Evolutionary conservation across 129 eudicot species (phyloP).

Genomic region (Ambrosia trifida): DNA sequence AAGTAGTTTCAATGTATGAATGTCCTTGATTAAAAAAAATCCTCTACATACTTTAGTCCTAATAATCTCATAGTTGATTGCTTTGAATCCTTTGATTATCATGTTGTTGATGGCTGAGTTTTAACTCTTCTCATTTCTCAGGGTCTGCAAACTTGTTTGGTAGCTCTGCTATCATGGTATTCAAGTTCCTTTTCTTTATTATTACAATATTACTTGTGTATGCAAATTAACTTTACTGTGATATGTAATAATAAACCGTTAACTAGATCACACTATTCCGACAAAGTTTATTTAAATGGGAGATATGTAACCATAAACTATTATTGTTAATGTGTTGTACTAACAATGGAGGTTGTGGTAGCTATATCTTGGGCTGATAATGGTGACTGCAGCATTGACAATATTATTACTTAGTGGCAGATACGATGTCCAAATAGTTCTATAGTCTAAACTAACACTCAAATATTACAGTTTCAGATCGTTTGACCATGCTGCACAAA

Average conservation of each 20-base stretch:
- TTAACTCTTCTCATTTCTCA: constrained; percentile 39
- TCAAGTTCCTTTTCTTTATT: constrained; percentile 17
- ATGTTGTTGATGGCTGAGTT: constrained; percentile 20
- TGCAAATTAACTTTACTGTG: constrained; percentile 10
- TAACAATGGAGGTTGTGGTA: not conserved
- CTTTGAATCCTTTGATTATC: constrained; percentile 19
- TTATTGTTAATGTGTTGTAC: not conserved
- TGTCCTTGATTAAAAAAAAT: not conserved
- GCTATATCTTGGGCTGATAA: not conserved
- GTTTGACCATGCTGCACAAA: constrained; percentile 76
- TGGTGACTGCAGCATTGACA: not conserved
- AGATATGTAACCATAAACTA: not conserved
- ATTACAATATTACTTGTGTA: not conserved
- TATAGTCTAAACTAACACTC: constrained; percentile 37
- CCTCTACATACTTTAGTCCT: not conserved
- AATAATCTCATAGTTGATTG: not conserved
- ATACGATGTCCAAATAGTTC: constrained; percentile 1
- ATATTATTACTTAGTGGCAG: not conserved
- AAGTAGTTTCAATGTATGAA: not conserved
- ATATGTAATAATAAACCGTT: constrained; percentile 18
- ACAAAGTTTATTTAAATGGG: constrained; percentile 15
- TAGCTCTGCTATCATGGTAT: constrained; percentile 92
- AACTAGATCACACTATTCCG: constrained; percentile 7
- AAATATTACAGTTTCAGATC: constrained; percentile 75
- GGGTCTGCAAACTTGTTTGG: constrained; percentile 98